Base-by-base conservation (phyloP, 2,329 filamentous ascomycete species). In the Diaporthe ampelina region DNA sequence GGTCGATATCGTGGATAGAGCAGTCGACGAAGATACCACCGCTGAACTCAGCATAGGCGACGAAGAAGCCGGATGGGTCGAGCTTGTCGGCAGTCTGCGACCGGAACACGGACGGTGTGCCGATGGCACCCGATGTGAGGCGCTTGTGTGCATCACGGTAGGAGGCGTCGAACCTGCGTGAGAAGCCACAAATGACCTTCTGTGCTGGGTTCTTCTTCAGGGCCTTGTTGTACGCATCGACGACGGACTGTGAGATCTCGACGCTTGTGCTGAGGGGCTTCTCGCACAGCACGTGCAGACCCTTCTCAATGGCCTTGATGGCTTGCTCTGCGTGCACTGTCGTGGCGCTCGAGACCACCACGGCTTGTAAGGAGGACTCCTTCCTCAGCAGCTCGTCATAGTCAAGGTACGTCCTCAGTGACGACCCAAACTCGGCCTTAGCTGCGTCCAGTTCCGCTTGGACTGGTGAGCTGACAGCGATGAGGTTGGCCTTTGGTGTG, bases 11-110 rank as follows among this genome's bases (percentile, higher is more conserved):
- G 84, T 94, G 92, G 79, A 94, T 90, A 69, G 89, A 90, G 83
- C 90, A 92, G 84, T 94, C 92, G 73, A 93, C 92, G 78, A 94
- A 94, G 80, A 93, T 92, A 29, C 91, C 91, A 45, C 92, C 92
- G 1, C 85, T 89, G 82, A 89, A 91, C 77, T 91, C 85, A 17
- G 92, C 90, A 81, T 93, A 94, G 29, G 87, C 85, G 72, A 94
- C 91, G 80, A 93, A 94, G 86, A 93, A 93, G 59, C 91, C 91
- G 0, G 86, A 86, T 0, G 91, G 89, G 74, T 93, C 90, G 73
- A 90, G 86, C 80, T 90, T 92, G 82, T 94, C 91, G 82, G 91
- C 92, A 0, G 91, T 93, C 81, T 93, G 91, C 59, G 87, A 90
- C 77, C 91, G 89, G 77, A 93, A 85, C 57, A 93, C 85, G 11